Evolutionary conservation across 768 basidiomycete genomes (phyloP), one percentile per base, ranked within the genome.

Genomic region (Calocybe indica): DNA sequence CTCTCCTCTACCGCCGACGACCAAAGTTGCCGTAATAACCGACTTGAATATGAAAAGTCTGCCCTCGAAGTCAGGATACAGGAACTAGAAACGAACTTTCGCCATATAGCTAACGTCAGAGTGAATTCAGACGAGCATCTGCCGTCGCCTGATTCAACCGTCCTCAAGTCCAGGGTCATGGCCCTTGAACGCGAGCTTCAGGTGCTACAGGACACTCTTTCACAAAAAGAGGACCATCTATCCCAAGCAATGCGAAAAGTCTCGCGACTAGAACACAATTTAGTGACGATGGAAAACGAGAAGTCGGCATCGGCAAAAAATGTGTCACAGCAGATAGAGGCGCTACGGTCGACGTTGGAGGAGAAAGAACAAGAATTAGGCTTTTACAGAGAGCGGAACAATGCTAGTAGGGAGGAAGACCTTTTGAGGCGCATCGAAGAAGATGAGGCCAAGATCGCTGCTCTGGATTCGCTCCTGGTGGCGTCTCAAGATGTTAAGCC

Each of bases 341-440:
- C 73, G 9, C 58, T 84, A 37, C 57, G 66, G 38, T 62, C 66
- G 1, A 56, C 56, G 12, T 52, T 88, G 50, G 73, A 76, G 39
- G 78, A 76, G 53, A 80, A 73, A 55, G 78, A 82, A 30, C 79
- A 80, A 36, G 87, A 88, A 51, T 53, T 88, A 7, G 63, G 62
- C 13, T 72, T 67, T 37, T 46, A 79, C 38, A 68, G 58, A 56
- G 68, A 61, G 31, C 67, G 72, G 31, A 60, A 63, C 15, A 62
- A 71, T 28, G 68, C 63, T 14, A 67, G 68, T 49, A 68, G 86
- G 43, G 87, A 88, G 58, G 73, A 75, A 22, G 80, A 80, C 46
- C 57, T 88, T 29, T 51, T 83, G 59, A 71, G 74, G 61, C 71
- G 87, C 52, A 79, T 89, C 29, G 85, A 88, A 38, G 83, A 85